Conservation (phyloP, 2,329 filamentous ascomycete species). For the Piedraia hortae region DNA sequence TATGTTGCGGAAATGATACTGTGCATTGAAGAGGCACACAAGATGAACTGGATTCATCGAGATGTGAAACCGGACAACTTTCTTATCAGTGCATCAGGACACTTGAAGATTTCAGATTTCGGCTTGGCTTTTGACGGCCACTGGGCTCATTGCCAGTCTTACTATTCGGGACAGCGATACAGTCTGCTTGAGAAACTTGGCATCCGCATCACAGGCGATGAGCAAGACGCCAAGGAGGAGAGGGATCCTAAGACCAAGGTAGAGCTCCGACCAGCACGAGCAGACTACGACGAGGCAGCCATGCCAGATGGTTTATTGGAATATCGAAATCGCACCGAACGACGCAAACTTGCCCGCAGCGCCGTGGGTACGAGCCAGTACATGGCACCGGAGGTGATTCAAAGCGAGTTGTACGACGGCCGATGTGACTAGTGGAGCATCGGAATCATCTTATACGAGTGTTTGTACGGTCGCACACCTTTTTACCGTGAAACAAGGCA, state of each 20-base stretch:
- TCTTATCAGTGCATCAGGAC: conserved; percentile 61
- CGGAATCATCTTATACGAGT: conserved; percentile 83
- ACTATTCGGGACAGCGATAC: conserved; percentile 63
- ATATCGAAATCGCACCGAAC: conserved; percentile 21
- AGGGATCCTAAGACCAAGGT: conserved; percentile 2
- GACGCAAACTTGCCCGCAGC: conserved; percentile 49
- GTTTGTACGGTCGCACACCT: conserved; percentile 71
- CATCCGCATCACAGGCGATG: conserved; percentile 46
- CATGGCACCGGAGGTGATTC: conserved; percentile 86
- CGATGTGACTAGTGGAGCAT: conserved; percentile 95
- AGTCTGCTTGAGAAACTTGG: conserved; percentile 49
- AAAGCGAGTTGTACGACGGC: conserved; percentile 60
- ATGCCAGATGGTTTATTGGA: conserved; percentile 13
- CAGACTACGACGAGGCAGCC: conserved; percentile 6
- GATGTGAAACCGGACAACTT: conserved; percentile 98
- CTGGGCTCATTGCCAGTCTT: conserved; percentile 73
- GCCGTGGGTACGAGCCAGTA: conserved; percentile 92
- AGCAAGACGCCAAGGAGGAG: conserved; percentile 34
- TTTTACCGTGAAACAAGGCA: conserved; percentile 62
- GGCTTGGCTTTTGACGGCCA: conserved; percentile 85
- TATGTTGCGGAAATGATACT: conserved; percentile 92
- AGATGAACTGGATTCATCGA: conserved; percentile 70
- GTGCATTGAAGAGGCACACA: conserved; percentile 77
- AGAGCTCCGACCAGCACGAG: conserved; percentile 2
- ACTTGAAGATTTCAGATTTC: conserved; percentile 90